Base-by-base conservation (phyloP, 1,284 basidiomycete genomes). In the Trametes sp. region DNA sequence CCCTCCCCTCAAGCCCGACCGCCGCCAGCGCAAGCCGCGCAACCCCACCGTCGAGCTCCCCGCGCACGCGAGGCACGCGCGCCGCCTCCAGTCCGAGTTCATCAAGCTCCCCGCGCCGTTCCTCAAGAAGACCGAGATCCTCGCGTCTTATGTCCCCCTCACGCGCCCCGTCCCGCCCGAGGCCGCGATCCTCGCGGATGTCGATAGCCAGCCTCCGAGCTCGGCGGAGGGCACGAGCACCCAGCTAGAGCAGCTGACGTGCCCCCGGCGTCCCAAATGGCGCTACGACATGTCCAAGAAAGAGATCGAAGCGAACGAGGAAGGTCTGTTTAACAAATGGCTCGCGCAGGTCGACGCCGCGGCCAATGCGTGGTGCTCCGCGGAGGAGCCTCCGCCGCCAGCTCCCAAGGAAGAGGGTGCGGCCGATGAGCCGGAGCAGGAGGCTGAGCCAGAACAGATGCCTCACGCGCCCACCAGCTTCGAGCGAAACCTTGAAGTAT, bases 401-500 rank as follows among this genome's bases (percentile, higher is more conserved):
- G 35, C 35, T n/a, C 68, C 64, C 41, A 57, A 66, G 64, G 57
- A 29, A 68, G 76, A 52, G n/a, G n/a, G n/a, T n/a, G n/a, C n/a
- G 63, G 69, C 53, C 60, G 66, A 51, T 69, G 35, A 70, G 19
- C 66, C 66, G 23, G 59, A 65, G 53, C 63, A 59, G 23, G 56
- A 29, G 33, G 19, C 45, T 10, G 57, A 59, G 52, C 70, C 42
- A 11, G 69, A 72, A 6, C 68, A 68, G 26, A 86, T 89, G 80
- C 86, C 86, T 9, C 76, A 77, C 46, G 88, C 90, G 10, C 86
- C 90, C 1, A 90, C 92, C 0, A 90, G 91, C 73, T 97, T 89
- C 74, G 95, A 97, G 76, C 85, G 93, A 33, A 97, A 97, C 75
- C 73, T 96, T 26, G 92, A 96, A 74, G 95, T 97, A 7, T 97